Base-by-base conservation (phyloP, 768 basidiomycete species). In the Boletales sp. region DNA sequence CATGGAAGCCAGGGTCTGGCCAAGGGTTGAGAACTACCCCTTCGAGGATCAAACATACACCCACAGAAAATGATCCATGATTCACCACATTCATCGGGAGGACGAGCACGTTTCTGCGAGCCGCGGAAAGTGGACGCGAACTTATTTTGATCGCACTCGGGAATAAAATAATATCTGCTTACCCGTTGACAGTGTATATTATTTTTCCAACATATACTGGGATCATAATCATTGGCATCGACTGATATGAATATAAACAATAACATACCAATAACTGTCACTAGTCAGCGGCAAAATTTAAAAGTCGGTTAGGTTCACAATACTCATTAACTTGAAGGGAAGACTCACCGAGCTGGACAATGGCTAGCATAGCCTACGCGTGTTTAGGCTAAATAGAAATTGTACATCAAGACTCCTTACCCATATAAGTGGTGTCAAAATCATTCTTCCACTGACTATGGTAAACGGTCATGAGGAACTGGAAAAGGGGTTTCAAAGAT, bases 391-490 rank as follows among this genome's bases (percentile, higher is more conserved):
- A 40, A 40, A 2, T 14, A 7, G 6, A 40, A 27, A 27, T 27
- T 13, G 11, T 24, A 15, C 15, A 10, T 40, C 31, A 13, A 32
- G 8, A 40, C 21, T 4, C 29, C 29, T 42, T 17, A 42, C 41
- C 41, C 41, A 42, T 31, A 42, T 31, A 0, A 58, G 7, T 11
- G 37, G 53, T 2, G 6, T 8, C 12, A 36, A 0, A 11, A 51
- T n/a, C 0, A 36, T 55, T 18, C 14, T 58, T 37, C 38, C 35
- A 1, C 40, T 49, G 13, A 58, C 57, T 58, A 15, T n/a, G n/a
- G n/a, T n/a, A n/a, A 3, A 7, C 1, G 10, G 2, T 1, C 2
- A 3, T 59, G 14, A 49, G 29, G 17, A 21, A 36, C 9, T 4
- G 14, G 8, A 6, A 39, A 9, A n/a, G n/a, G 3, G 14, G 17